Base-by-base conservation (phyloP, 108 stramenopile species). In the Stephanodiscus triporus region DNA sequence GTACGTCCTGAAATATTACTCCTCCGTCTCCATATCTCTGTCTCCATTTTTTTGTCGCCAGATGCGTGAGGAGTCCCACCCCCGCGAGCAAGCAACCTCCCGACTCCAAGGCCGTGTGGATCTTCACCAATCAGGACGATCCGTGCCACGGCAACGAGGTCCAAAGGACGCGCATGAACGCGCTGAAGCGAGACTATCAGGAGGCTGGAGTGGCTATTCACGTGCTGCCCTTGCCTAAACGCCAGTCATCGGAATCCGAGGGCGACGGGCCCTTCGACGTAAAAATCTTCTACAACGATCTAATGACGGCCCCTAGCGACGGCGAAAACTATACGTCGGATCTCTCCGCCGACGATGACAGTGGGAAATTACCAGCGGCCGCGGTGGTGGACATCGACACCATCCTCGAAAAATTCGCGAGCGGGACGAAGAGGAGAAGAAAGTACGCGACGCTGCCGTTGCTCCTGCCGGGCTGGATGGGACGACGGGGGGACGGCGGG, bases 41-140 rank as follows among this genome's bases (percentile, higher is more conserved):
- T 56, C 36, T 57, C 24, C 3, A 0, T 19, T 36, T n/a, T 60
- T 0, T 72, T 56, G 20, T 66, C 14, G 37, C 14, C 34, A 69
- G 72, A 83, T 70, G 85, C 29, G 77, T 78, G 53, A 88, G 84
- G 32, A 62, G 55, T n/a, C 43, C 71, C 19, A 58, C 68, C 19
- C 76, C 77, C 27, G 56, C 78, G 13, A 68, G 69, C 63, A 77
- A 78, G n/a, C 66, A 81, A 54, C 59, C 83, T 2, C 66, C 63
- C 6, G 91, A 93, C 68, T 70, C 84, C 19, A 84, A 81, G 63
- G 38, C 83, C 23, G 53, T 93, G 43, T 93, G 91, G 91, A 89
- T 93, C 40, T 85, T 93, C 54, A 90, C 91, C 71, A 89, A 88
- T 57, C 62, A 80, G 48, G 89, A 87, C 60, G 75, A 89, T 84